These are phyloP conservation scores for Hyaloscypha hepaticicola DNA, from an alignment of 495 filamentous ascomycete genomes.

Conservation along the genomic window DNA sequence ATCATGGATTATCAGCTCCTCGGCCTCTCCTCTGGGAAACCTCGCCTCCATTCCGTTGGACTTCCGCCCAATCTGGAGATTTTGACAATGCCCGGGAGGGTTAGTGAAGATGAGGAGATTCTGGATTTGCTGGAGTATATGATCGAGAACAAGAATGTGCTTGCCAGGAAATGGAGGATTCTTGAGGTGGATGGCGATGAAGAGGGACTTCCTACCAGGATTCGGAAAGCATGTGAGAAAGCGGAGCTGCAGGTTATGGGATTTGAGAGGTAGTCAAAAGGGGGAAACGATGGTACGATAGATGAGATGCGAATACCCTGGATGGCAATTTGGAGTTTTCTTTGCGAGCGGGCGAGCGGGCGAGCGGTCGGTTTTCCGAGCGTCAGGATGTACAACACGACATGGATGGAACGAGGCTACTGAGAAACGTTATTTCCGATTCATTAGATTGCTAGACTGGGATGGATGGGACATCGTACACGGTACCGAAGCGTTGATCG, in stretches of 20 bases:
- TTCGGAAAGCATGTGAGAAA: constrained; percentile 19
- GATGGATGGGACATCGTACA: background rate
- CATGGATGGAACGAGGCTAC: background rate
- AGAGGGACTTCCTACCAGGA: constrained; percentile 13
- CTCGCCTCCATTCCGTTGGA: constrained; percentile 35
- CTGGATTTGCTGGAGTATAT: constrained; percentile 34
- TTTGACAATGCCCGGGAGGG: constrained; percentile 32
- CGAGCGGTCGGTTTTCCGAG: background rate
- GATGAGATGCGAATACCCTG: background rate
- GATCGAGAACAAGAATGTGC: constrained; percentile 30
- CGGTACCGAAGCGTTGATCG: background rate
- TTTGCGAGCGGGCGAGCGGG: background rate
- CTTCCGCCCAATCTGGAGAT: constrained; percentile 34
- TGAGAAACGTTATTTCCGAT: background rate
- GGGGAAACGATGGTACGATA: background rate
- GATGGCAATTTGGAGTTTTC: background rate
- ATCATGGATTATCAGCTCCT: constrained; percentile 38
- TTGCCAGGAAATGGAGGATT: constrained; percentile 25
- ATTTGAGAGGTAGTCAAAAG: background rate
- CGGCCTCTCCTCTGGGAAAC: constrained; percentile 27
- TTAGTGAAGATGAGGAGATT: constrained; percentile 36
- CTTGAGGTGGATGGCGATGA: constrained; percentile 24
- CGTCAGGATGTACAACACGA: background rate
- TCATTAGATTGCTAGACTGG: background rate
- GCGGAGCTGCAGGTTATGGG: constrained; percentile 5